Evolutionary conservation across 2,329 filamentous ascomycete genomes (phyloP).

Genomic region (Trichoderma atroviride): DNA sequence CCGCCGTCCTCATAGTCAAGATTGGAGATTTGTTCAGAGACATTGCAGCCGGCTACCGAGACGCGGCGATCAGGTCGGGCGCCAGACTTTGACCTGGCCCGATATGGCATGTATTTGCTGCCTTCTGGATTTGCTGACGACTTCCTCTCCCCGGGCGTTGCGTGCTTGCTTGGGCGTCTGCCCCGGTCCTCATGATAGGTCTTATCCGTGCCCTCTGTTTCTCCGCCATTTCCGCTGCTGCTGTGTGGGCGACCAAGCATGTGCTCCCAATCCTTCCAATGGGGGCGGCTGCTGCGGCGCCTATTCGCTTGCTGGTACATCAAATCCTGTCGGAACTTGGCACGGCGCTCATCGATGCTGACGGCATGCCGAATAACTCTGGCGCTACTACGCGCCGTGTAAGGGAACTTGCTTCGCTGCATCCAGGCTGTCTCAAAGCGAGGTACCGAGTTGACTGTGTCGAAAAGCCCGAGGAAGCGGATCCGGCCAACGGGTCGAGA

Average conservation of each 20-base stretch:
- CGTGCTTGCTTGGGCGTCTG: conserved; percentile 25
- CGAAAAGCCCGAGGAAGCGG: conserved; percentile 76
- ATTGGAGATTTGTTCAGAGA: conserved; percentile 10
- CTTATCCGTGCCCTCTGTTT: neutral
- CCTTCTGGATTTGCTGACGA: conserved; percentile 18
- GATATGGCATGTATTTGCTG: conserved; percentile 44
- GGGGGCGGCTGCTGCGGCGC: conserved; percentile 30
- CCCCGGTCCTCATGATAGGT: conserved; percentile 5
- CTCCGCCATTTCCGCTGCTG: neutral
- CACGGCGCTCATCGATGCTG: conserved; percentile 69
- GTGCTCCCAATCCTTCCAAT: conserved; percentile 14
- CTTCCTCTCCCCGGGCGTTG: conserved; percentile 25
- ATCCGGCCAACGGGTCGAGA: conserved; percentile 74
- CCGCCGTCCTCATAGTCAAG: conserved; percentile 35
- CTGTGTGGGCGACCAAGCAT: conserved; percentile 1
- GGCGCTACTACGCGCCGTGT: conserved; percentile 60
- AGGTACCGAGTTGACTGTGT: conserved; percentile 80
- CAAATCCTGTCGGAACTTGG: conserved; percentile 72
- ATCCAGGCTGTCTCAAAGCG: conserved; percentile 77
- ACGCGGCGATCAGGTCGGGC: conserved; percentile 35
- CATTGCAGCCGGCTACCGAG: neutral
- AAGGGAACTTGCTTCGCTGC: conserved; percentile 76
- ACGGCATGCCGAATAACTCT: conserved; percentile 70
- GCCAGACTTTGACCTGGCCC: conserved; percentile 43
- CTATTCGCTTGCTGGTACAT: conserved; percentile 55